Base-by-base conservation (phyloP, 805 yeast species). In the Zygotorulaspora chibaensis region DNA sequence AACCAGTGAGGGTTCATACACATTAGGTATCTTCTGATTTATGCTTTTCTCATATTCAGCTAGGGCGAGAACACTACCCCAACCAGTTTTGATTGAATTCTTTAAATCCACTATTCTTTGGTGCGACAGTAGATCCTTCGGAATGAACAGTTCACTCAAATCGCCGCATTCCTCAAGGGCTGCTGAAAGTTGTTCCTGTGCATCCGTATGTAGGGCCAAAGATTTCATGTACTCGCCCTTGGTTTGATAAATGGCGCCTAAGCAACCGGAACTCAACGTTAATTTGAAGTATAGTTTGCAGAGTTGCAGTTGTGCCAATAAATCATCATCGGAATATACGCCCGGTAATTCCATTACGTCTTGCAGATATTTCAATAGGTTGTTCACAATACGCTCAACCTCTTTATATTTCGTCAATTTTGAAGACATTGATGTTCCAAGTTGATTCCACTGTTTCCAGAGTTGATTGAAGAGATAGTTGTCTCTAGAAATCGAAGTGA, bases 291-390 rank as follows among this genome's bases (percentile, higher is more conserved):
- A 61, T 10, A 42, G 23, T 29, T 51, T 56, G 12, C 51, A 37
- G n/a, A 62, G 43, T 17, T 58, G 62, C 36, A 65, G 39, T 36
- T 57, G 57, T n/a, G 51, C 66, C 50, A 70, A 62, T 44, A 91
- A 72, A 17, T 75, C 81, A 43, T 85, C 93, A 61, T 88, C 96
- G 43, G 87, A 86, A 59, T 84, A 81, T 15, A 91, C 96, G 72
- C 98, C 98, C 0, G 97, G 96, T 42, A 93, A 73, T 49, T 88
- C 96, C 58, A 76, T 72, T 38, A 88, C 66, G 53, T 83, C 83
- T 2, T 66, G 66, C 29, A 83, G 61, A 13, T 84, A 80, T 38
- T 72, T 68, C 10, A 74, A 62, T 31, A 87, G 72, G 27, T 66
- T 62, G 13, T 63, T 68, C 15, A 67, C 55, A 42, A 69, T 63